These are phyloP conservation scores for Quercus dentata DNA, from an alignment of 306 rosid genomes.

Conservation along the genomic window DNA sequence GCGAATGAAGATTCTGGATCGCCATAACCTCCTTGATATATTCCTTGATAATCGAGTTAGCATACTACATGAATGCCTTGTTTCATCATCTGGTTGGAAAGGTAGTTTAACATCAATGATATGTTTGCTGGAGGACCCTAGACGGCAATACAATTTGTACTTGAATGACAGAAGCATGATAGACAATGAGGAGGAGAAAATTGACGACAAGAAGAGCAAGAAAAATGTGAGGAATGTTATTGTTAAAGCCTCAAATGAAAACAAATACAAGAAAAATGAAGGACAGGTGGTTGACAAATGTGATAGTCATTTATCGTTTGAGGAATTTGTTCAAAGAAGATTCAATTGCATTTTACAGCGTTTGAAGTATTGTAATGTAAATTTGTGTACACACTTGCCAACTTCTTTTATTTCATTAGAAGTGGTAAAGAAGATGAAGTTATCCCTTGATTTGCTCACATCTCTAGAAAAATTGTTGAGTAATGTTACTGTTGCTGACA, in stretches of 20 bases:
- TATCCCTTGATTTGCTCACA: background rate
- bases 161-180: too few species aligned
- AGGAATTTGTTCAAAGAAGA: conserved; percentile 14
- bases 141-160: too few species aligned
- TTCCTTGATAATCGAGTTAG: too few species aligned
- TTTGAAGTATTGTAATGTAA: conserved; percentile 11
- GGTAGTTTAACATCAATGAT: too few species aligned
- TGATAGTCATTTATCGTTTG: conserved; percentile 15
- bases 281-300: background rate
- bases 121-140: too few species aligned
- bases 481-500: background rate
- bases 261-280: background rate
- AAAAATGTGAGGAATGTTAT: too few species aligned
- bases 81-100: too few species aligned
- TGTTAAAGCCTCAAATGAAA: background rate
- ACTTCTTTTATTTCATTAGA: conserved; percentile 35
- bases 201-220: too few species aligned
- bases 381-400: conserved; percentile 41
- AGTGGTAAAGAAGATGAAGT: conserved; percentile 20
- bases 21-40: too few species aligned
- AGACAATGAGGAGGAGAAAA: too few species aligned
- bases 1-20: too few species aligned
- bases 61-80: too few species aligned
- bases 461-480: conserved; percentile 12
- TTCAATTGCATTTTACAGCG: conserved; percentile 1